phyloP scores from a whole-genome alignment of 2,329 filamentous ascomycete species.

The Colletotrichum phormii region DNA sequence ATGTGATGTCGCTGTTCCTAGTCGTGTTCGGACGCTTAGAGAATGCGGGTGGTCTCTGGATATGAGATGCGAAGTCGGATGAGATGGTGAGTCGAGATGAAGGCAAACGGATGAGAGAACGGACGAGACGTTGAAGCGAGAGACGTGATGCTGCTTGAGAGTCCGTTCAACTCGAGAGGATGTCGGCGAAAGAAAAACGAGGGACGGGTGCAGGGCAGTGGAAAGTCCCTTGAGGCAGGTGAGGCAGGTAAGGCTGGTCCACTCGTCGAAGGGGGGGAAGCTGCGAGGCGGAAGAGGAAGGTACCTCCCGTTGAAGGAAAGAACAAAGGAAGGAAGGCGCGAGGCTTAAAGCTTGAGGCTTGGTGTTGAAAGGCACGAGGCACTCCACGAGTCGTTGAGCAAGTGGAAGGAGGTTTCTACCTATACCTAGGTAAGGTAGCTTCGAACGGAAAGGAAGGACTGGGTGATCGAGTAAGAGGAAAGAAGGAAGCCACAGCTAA shows the following conservation, averaged over 20 bases:
- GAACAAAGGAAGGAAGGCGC: constrained; percentile 8
- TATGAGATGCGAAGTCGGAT: constrained; percentile 5
- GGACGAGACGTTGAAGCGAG: constrained; percentile 3
- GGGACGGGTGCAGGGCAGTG: neutral
- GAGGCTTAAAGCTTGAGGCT: neutral
- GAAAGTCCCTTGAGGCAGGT: neutral
- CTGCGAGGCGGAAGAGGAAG: neutral
- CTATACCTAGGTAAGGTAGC: neutral
- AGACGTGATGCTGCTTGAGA: neutral
- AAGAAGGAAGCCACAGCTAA: neutral
- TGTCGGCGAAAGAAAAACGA: neutral
- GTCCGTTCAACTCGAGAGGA: neutral
- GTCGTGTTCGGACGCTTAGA: neutral
- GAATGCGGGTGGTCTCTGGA: constrained; percentile 7
- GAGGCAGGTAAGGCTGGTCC: neutral
- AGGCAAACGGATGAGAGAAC: neutral
- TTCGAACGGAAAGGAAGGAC: neutral
- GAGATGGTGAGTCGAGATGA: neutral
- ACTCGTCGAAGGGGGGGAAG: neutral
- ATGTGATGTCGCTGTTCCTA: constrained; percentile 27
- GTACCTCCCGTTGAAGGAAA: neutral
- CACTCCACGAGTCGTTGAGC: constrained; percentile 7
- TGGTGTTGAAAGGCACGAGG: neutral
- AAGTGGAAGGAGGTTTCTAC: neutral
- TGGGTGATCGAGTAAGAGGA: neutral